Conservation (phyloP, 2,329 filamentous ascomycete species). For the Botrytis pseudocinerea region DNA sequence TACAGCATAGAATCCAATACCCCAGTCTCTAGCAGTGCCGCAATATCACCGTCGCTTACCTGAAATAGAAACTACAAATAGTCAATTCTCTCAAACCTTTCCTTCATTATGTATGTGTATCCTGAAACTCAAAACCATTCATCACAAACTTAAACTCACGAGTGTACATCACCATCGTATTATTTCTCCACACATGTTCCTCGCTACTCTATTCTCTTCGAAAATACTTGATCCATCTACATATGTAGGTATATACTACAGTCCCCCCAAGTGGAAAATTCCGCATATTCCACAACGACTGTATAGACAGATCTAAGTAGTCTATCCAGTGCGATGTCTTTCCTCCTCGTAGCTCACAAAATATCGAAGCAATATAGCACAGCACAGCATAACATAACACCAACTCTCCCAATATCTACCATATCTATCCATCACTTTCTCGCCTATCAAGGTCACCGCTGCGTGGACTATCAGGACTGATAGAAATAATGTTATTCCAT, state of each 20-base stretch:
- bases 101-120: background rate
- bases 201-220: background rate
- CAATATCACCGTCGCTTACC: background rate
- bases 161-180: background rate
- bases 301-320: too few species aligned
- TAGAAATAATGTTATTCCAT: background rate
- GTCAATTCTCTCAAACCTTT: background rate
- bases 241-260: background rate
- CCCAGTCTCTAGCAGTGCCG: accelerated
- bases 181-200: background rate
- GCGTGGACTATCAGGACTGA: background rate
- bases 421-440: background rate
- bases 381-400: background rate
- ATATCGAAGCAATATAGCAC: background rate
- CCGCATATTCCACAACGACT: too few species aligned
- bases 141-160: too few species aligned
- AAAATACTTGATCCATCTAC: background rate
- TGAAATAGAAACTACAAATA: background rate
- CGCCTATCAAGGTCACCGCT: background rate
- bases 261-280: background rate
- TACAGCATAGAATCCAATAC: background rate
- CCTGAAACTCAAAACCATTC: background rate
- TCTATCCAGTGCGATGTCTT: too few species aligned
- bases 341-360: background rate
- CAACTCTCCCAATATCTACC: background rate